These are phyloP conservation scores for Anthoceros angustus DNA, from an alignment of 225 moss, liverwort and hornwort genomes.

Conservation along the genomic window DNA sequence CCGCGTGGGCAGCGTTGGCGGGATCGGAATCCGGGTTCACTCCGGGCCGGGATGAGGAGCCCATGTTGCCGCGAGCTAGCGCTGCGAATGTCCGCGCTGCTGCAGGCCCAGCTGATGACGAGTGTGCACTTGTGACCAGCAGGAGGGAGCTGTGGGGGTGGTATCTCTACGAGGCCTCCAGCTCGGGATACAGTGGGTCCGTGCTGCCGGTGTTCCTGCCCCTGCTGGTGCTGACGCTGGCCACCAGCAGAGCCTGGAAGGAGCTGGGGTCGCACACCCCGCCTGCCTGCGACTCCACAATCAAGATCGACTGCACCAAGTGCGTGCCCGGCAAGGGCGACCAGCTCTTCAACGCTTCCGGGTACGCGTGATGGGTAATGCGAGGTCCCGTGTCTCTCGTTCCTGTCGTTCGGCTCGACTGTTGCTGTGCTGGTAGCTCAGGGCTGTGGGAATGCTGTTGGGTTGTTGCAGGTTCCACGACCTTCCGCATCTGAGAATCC, in stretches of 20 bases:
- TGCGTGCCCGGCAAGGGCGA: conserved; percentile 21
- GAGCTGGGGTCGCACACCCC: conserved; percentile 12
- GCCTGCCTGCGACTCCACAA: conserved; percentile 10
- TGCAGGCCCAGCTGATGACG: not conserved
- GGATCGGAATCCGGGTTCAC: too few species aligned
- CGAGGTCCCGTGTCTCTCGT: not conserved
- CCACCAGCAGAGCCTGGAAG: conserved; percentile 19
- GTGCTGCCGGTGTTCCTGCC: conserved; percentile 28
- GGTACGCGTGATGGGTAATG: conserved; percentile 8
- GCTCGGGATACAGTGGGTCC: conserved; percentile 26
- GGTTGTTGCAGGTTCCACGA: conserved; percentile 13
- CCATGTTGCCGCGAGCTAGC: too few species aligned
- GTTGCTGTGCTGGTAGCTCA: not conserved
- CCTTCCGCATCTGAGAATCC: conserved; percentile 14
- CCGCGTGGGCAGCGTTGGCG: too few species aligned
- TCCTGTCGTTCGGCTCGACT: not conserved
- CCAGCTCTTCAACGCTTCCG: conserved; percentile 12
- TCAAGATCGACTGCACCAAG: conserved; percentile 13
- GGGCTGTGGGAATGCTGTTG: not conserved
- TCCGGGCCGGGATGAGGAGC: too few species aligned
- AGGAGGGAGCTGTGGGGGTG: conserved; percentile 32
- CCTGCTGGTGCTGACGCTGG: conserved; percentile 18
- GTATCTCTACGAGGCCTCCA: conserved; percentile 25
- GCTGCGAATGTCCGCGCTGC: not conserved
- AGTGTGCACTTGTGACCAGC: not conserved